Percentiles rank a stretch among this genome's conserved stretches.
Conservation (phyloP, 352 stramenopile genomes). For the Pythium phragmitis region DNA sequence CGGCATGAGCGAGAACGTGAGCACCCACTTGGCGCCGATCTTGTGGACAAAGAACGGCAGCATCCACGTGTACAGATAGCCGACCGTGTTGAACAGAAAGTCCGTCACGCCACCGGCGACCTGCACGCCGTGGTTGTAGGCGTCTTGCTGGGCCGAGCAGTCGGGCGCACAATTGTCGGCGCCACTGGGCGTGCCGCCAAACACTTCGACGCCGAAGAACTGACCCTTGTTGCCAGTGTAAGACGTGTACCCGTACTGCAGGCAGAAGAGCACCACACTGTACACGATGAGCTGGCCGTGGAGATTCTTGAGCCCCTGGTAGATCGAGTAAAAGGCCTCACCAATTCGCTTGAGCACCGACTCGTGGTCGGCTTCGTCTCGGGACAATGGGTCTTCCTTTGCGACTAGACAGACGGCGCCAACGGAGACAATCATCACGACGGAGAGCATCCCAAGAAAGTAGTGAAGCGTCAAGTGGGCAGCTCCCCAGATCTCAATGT, state of each 20-base stretch:
- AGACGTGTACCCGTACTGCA: slow-evolving; percentile 47
- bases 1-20: slow-evolving; percentile 32
- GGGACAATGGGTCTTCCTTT: slow-evolving; percentile 39
- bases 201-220: slow-evolving; percentile 46
- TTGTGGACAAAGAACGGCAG: slow-evolving; percentile 40
- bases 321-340: slow-evolving; percentile 1
- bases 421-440: slow-evolving; percentile 30
- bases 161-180: slow-evolving; percentile 32
- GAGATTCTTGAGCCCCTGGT: slow-evolving; percentile 32
- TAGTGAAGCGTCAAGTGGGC: slow-evolving; percentile 44
- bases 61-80: slow-evolving; percentile 37
- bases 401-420: slow-evolving; percentile 28
- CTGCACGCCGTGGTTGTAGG: slow-evolving; percentile 46
- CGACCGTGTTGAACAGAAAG: slow-evolving; percentile 35
- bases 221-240: slow-evolving; percentile 66
- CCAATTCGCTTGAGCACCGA: slow-evolving; percentile 3
- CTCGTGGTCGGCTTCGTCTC: not conserved
- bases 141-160: slow-evolving; percentile 37
- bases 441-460: slow-evolving; percentile 52
- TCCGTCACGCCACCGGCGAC: slow-evolving; percentile 40
- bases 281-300: slow-evolving; percentile 35
- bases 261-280: slow-evolving; percentile 40
- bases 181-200: slow-evolving; percentile 25
- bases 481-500: slow-evolving; percentile 48
- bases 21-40: slow-evolving; percentile 37